Evolutionary conservation across 805 yeast genomes (phyloP).

Genomic region (Lipomyces chichibuensis): DNA sequence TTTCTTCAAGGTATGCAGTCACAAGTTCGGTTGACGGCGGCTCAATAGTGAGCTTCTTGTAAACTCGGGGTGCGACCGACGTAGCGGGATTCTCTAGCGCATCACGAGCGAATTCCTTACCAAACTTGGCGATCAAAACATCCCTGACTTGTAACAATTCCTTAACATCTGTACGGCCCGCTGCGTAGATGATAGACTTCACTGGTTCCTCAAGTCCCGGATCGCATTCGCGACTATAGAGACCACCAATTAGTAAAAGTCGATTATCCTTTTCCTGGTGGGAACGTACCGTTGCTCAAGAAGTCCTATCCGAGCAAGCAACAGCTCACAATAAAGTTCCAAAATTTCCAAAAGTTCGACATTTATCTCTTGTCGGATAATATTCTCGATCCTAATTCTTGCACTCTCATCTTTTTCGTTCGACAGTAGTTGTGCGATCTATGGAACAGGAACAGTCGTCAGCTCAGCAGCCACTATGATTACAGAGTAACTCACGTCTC

Average conservation of each 20-base stretch:
- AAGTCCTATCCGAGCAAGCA: conserved; percentile 72
- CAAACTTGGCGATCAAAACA: conserved; percentile 62
- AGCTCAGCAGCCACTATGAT: no score
- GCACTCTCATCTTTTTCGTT: conserved; percentile 82
- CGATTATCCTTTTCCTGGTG: background rate
- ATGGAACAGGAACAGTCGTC: conserved; percentile 17
- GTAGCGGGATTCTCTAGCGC: conserved; percentile 57
- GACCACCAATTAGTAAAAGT: background rate
- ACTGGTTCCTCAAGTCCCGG: conserved; percentile 76
- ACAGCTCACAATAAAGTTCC: conserved; percentile 79
- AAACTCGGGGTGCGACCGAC: conserved; percentile 69
- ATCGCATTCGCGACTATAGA: conserved; percentile 47
- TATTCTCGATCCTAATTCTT: conserved; percentile 76
- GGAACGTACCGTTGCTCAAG: conserved; percentile 49
- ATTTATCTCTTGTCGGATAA: conserved; percentile 78
- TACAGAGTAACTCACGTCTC: conserved; percentile 48
- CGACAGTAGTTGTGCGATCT: conserved; percentile 68
- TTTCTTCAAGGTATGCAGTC: conserved; percentile 70
- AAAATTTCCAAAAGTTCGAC: conserved; percentile 76
- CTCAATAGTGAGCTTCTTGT: conserved; percentile 62
- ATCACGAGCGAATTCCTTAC: conserved; percentile 62
- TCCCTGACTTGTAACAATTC: conserved; percentile 68
- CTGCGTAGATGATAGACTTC: conserved; percentile 65
- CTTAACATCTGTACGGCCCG: conserved; percentile 74
- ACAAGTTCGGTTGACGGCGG: conserved; percentile 72